Percentiles rank a stretch among this genome's conserved stretches.
phyloP scores from a whole-genome alignment of 352 stramenopile genomes.

The Pythium brachiatum region DNA sequence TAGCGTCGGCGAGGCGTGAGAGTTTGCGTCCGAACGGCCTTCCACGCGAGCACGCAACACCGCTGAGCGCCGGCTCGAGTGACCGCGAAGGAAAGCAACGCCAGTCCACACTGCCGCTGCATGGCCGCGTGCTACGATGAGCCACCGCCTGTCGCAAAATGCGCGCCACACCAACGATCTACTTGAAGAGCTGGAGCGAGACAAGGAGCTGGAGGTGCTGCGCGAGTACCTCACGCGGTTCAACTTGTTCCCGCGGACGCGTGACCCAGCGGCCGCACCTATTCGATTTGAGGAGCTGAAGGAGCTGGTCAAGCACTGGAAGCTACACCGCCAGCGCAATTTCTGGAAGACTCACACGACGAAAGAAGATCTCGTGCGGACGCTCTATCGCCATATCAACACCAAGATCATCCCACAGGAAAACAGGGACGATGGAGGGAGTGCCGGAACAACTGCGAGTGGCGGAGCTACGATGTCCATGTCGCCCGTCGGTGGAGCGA shows the following conservation, averaged over 20 bases:
- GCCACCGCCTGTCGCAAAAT: conserved; percentile 80
- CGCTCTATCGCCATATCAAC: conserved; percentile 86
- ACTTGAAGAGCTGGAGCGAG: conserved; percentile 80
- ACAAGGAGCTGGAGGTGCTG: conserved; percentile 86
- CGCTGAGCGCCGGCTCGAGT: background rate
- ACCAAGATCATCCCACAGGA: conserved; percentile 80
- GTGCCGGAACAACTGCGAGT: conserved; percentile 1
- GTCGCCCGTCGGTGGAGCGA: background rate
- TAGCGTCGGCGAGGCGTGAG: background rate
- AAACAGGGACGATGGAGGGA: conserved; percentile 35
- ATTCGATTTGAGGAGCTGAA: conserved; percentile 92
- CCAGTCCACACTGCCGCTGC: background rate
- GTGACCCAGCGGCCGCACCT: conserved; percentile 63
- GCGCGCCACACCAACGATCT: conserved; percentile 77
- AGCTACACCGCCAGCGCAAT: conserved; percentile 85
- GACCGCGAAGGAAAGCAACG: background rate
- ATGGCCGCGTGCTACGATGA: conserved; percentile 39
- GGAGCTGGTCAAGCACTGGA: conserved; percentile 89
- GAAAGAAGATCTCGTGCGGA: conserved; percentile 86
- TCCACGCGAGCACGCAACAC: background rate
- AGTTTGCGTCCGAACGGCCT: background rate
- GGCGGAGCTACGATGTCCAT: conserved; percentile 1
- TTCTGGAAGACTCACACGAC: conserved; percentile 90
- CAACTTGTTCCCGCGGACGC: conserved; percentile 71
- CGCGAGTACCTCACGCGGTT: conserved; percentile 82